Percentiles rank a stretch among this genome's conserved stretches.
phyloP scores from a whole-genome alignment of 805 yeast genomes.

The Candida mattraensis region DNA sequence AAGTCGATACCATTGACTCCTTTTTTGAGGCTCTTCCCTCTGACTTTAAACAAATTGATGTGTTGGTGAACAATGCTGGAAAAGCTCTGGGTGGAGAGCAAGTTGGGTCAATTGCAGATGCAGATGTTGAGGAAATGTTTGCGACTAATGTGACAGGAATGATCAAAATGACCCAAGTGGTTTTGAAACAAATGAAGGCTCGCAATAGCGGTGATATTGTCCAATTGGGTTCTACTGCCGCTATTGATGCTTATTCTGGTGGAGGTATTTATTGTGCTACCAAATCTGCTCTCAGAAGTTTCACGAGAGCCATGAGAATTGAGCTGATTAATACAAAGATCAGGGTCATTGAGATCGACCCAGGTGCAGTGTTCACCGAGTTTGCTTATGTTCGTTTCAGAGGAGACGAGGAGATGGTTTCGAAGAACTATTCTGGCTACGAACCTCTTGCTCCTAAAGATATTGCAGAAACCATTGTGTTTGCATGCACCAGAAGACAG shows the following conservation, averaged over 20 bases:
- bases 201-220: slow-evolving; percentile 54
- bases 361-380: slow-evolving; percentile 72
- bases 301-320: slow-evolving; percentile 35
- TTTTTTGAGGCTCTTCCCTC: slow-evolving; percentile 54
- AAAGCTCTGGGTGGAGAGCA: slow-evolving; percentile 44
- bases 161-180: slow-evolving; percentile 44
- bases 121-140: slow-evolving; percentile 44
- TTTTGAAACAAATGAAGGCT: slow-evolving; percentile 41
- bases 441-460: slow-evolving; percentile 73
- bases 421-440: slow-evolving; percentile 62
- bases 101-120: slow-evolving; percentile 38
- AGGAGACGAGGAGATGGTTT: slow-evolving; percentile 62
- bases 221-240: slow-evolving; percentile 68
- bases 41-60: slow-evolving; percentile 58
- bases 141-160: slow-evolving; percentile 47
- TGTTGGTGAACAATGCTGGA: slow-evolving; percentile 61
- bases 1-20: slow-evolving; percentile 48
- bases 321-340: slow-evolving; percentile 59
- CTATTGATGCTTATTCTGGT: slow-evolving; percentile 67
- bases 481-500: slow-evolving; percentile 63
- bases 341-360: slow-evolving; percentile 63
- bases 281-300: slow-evolving; percentile 59
- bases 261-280: slow-evolving; percentile 70
- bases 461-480: slow-evolving; percentile 72
- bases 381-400: slow-evolving; percentile 63